Evolutionary conservation across 2,329 filamentous ascomycete species (phyloP), one percentile per base, ranked within the genome.

Genomic region (Cadophora sp.): DNA sequence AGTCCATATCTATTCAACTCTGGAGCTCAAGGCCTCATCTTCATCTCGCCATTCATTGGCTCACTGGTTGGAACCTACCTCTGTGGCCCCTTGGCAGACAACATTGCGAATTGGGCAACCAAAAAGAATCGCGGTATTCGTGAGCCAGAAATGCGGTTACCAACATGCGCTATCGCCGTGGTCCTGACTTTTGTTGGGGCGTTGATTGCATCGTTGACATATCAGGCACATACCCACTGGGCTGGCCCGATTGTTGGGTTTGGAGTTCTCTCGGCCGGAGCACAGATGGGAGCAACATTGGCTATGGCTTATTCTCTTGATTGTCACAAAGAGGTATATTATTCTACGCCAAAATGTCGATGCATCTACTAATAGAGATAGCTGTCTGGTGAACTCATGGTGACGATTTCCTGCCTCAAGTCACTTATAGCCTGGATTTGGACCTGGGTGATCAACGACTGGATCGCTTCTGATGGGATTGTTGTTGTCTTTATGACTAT

Each of bases 41-140:
- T 69, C 27, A 59, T 70, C 30, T 71, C 69, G 4, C 66, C 65
- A 11, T 69, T 71, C 24, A 65, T 71, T 36, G 63, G 69, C 9
- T 66, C 62, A 14, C 55, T 71, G 4, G n/a, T 70, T 39, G 69
- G 67, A 14, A 71, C 66, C 13, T 71, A 68, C 36, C 50, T 70
- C 8, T 68, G 69, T 20, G 70, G 70, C 18, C 68, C 66, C 8
- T 27, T 71, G 22, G 66, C 68, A 27, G 70, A 70, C 43, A 59
- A 53, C 24, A 66, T 71, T 48, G 67, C 69, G 1, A 68, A 62
- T 22, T 67, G 83, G 64, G 77, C 83, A n/a, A 87, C 85, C 0
- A 78, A 76, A 62, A 79, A 79, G 48, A 88, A 87, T 69, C 79
- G 81, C 6, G 86, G 86, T 6, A 80, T 88, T 33, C 80, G 85